Base-by-base conservation (phyloP, 345 rosid species). In the Eutrema heterophyllum region DNA sequence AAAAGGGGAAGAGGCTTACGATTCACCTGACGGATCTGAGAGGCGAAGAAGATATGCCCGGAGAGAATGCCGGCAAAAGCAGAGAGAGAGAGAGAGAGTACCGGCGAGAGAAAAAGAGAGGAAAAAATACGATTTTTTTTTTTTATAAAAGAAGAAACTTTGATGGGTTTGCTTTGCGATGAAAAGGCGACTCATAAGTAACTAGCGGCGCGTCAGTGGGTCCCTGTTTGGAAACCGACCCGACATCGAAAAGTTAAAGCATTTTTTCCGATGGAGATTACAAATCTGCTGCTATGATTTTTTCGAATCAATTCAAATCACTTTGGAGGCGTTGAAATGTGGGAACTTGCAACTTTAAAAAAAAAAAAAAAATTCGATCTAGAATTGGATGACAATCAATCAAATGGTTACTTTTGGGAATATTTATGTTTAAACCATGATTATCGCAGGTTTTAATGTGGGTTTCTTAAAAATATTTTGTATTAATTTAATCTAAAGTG, bases 11-110 rank as follows among this genome's bases (percentile, higher is more conserved):
- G 46, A 45, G 39, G 33, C n/a, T 45, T 1, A 30, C 3, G 60
- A 27, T 39, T 75, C 14, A 69, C 70, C 35, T 46, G 44, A 56
- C 45, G 58, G 70, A 76, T 76, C 79, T 68, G 73, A 54, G 75
- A 51, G 61, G 15, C 7, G 6, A 15, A 3, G 18, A 33, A 56
- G 61, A 15, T 27, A n/a, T 6, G 2, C 24, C 67, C 61, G 46
- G 54, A 50, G 78, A 9, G 3, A 49, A 30, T 5, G 46, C 73
- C 79, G 55, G 68, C 68, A 52, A 32, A 66, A 18, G 68, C 43
- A 43, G 45, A 58, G 50, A 64, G 63, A 61, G 21, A 53, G 41
- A 50, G 50, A 59, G 4, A 54, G 39, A 63, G 74, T 21, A 4
- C 5, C 6, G 6, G 45, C 1, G n/a, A 60, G 8, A 40, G 33